Evolutionary conservation across 106 monocot genomes (phyloP).

Genomic region (Acanthochlamys bracteata): DNA sequence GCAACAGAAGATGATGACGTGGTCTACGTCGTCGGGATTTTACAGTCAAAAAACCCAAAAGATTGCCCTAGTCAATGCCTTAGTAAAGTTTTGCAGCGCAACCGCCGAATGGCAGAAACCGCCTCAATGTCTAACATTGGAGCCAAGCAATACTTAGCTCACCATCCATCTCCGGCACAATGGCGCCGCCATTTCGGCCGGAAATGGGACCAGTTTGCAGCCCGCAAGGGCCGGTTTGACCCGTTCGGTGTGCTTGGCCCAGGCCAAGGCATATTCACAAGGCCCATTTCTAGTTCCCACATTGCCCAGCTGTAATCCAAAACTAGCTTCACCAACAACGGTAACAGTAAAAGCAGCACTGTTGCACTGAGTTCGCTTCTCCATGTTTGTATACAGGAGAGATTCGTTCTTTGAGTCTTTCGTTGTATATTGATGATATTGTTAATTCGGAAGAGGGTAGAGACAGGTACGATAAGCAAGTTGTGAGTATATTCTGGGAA

Average conservation of each 20-base stretch:
- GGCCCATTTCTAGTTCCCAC: not conserved
- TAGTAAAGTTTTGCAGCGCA: slow-evolving; percentile 23
- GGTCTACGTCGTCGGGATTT: slow-evolving; percentile 58
- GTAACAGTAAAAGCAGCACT: too few relatives aligned
- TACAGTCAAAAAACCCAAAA: slow-evolving; percentile 38
- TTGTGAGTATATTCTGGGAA: too few relatives aligned
- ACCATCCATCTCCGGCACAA: slow-evolving; percentile 17
- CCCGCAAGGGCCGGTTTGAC: slow-evolving; percentile 49
- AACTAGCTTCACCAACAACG: too few relatives aligned
- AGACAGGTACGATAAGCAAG: too few relatives aligned
- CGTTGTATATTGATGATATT: too few relatives aligned
- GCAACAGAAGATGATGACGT: slow-evolving; percentile 20
- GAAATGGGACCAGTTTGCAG: slow-evolving; percentile 44
- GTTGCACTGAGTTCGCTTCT: too few relatives aligned
- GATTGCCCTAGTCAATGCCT: slow-evolving; percentile 31
- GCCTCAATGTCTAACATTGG: slow-evolving; percentile 23
- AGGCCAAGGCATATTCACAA: slow-evolving; percentile 62
- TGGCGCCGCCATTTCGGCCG: slow-evolving; percentile 63
- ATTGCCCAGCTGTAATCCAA: not conserved
- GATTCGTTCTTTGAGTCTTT: too few relatives aligned
- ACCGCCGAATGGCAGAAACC: slow-evolving; percentile 26
- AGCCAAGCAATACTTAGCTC: slow-evolving; percentile 71
- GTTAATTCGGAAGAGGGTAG: too few relatives aligned
- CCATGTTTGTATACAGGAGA: too few relatives aligned
- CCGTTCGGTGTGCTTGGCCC: slow-evolving; percentile 49